Percentiles rank a stretch among this genome's conserved stretches.
phyloP scores from a whole-genome alignment of 2,329 filamentous ascomycete species.

The Bipolaris sorokiniana region DNA sequence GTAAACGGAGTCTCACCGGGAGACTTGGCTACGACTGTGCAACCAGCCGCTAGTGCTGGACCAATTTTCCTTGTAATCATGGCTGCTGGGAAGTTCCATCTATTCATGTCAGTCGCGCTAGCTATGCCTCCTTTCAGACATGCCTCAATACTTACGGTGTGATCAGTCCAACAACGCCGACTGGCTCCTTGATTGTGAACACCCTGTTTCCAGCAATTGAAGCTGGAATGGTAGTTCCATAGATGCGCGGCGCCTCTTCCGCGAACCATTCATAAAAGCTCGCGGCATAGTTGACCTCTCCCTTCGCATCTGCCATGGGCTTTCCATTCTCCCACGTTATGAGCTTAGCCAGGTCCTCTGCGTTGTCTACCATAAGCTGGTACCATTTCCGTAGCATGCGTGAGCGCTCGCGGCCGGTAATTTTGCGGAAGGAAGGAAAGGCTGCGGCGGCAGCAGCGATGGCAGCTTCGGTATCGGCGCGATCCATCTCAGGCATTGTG shows the following conservation, averaged over 20 bases:
- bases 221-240: slow-evolving; percentile 74
- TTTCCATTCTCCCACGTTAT: slow-evolving; percentile 94
- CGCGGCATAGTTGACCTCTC: slow-evolving; percentile 50
- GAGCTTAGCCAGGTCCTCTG: slow-evolving; percentile 78
- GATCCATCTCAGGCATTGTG: slow-evolving; percentile 82
- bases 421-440: slow-evolving; percentile 71
- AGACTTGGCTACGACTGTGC: slow-evolving; percentile 90
- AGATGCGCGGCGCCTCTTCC: slow-evolving; percentile 48
- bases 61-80: slow-evolving; percentile 60
- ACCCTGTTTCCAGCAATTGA: slow-evolving; percentile 75
- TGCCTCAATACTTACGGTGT: slow-evolving; percentile 64
- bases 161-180: slow-evolving; percentile 82
- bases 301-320: slow-evolving; percentile 64
- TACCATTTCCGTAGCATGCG: slow-evolving; percentile 81
- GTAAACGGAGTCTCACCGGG: slow-evolving; percentile 93
- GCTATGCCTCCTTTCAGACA: background rate
- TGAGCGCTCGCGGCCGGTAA: slow-evolving; percentile 75
- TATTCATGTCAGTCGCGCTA: slow-evolving; percentile 32
- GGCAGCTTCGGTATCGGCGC: slow-evolving; percentile 77
- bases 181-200: slow-evolving; percentile 79
- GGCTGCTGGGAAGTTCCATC: slow-evolving; percentile 76
- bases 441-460: slow-evolving; percentile 83
- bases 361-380: slow-evolving; percentile 77
- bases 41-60: slow-evolving; percentile 86
- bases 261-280: slow-evolving; percentile 52